Base-by-base conservation (phyloP, 2,329 filamentous ascomycete species). In the Fusarium miscanthi region DNA sequence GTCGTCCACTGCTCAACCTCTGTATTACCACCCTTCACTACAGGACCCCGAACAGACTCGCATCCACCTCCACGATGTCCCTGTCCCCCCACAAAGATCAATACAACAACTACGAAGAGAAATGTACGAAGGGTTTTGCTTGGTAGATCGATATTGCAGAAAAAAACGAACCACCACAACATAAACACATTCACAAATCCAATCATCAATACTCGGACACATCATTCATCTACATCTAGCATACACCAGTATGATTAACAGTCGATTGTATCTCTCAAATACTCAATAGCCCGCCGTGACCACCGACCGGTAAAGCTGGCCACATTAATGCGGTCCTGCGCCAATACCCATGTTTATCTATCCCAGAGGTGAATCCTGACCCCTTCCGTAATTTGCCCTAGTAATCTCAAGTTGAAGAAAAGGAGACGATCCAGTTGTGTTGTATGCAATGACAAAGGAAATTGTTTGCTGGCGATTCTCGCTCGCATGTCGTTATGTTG, bases 361-460 rank as follows among this genome's bases (percentile, higher is more conserved):
- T 72, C 70, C 66, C 59, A 68, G 70, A 69, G 70, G 63, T 73
- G 41, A 63, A 60, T 71, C 70, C 70, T 66, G 70, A 61, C 70
- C 64, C 74, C 74, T 68, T 71, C 71, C 63, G 64, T 74, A 42
- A 70, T 74, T 51, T 51, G 48, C 70, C 71, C 49, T 73, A 70
- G 56, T 71, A 73, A 69, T 63, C 58, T 67, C 66, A 65, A 73
- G 65, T 64, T 61, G 65, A 66, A 69, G 63, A 72, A 59, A 66
- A 72, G 73, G 58, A 68, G 63, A 69, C 61, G 64, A 70, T 75
- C 74, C 74, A 73, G 75, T 60, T 72, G 23, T 52, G 48, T 52
- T 52, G 65, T 48, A 68, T 65, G 70, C 59, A 69, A 73, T 69
- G 57, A 76, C 75, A 77, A 77, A 77, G 67, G 68, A 74, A 76